Evolutionary conservation across 345 rosid genomes (phyloP).

Genomic region (Ceriops tagal): DNA sequence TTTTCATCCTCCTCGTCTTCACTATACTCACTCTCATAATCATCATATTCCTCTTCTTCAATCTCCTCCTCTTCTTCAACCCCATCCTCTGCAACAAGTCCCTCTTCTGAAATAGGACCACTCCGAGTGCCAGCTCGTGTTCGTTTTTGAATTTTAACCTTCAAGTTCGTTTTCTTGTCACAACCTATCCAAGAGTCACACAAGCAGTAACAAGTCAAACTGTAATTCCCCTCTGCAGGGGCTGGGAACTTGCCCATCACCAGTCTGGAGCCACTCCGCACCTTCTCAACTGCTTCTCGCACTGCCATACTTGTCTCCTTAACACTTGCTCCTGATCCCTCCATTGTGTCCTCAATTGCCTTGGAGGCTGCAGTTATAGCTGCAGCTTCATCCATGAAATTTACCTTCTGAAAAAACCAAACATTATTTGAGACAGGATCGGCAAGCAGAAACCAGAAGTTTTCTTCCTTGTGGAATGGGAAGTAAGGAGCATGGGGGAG

Average conservation of each 20-base stretch:
- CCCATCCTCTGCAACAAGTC: constrained; percentile 70
- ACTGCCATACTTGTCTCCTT: constrained; percentile 69
- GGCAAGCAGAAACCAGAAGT: constrained; percentile 87
- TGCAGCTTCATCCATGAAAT: constrained; percentile 87
- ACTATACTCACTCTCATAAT: constrained; percentile 91
- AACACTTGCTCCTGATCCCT: constrained; percentile 76
- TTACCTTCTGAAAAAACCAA: constrained; percentile 94
- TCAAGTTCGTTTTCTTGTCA: constrained; percentile 59
- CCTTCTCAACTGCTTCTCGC: constrained; percentile 71
- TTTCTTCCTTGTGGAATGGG: constrained; percentile 96
- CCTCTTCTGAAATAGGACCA: constrained; percentile 63
- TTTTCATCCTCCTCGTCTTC: constrained; percentile 82
- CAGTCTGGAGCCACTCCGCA: constrained; percentile 73
- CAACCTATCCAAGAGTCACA: constrained; percentile 97
- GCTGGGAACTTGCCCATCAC: constrained; percentile 92
- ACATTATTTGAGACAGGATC: constrained; percentile 68
- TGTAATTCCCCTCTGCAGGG: constrained; percentile 80
- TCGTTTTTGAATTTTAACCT: constrained; percentile 77
- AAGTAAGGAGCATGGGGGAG: constrained; percentile 82
- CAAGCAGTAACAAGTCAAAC: constrained; percentile 78
- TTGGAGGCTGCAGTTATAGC: constrained; percentile 79
- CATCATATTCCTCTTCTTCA: constrained; percentile 84
- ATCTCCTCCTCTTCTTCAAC: constrained; percentile 88
- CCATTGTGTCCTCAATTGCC: constrained; percentile 86
- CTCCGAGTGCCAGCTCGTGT: constrained; percentile 80